Evolutionary conservation across 352 stramenopile genomes (phyloP).

Genomic region (Phytophthora litchii): DNA sequence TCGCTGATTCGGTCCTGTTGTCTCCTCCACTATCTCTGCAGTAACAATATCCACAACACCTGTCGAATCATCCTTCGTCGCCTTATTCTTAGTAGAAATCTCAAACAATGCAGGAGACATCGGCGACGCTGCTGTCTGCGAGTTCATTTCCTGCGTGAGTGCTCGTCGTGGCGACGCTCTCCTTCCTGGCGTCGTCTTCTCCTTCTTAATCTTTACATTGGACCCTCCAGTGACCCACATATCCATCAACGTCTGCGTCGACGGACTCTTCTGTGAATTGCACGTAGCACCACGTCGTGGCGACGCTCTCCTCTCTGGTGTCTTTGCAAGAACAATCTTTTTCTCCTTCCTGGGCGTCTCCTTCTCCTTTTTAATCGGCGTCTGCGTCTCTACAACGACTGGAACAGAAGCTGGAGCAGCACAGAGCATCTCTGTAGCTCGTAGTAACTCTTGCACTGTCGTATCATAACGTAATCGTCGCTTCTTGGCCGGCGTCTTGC

Average conservation of each 20-base stretch:
- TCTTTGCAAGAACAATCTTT: conserved; percentile 4
- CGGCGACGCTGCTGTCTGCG: conserved; percentile 13
- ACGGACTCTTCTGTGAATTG: conserved; percentile 18
- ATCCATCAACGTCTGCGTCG: conserved; percentile 22
- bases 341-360: conserved; percentile 2
- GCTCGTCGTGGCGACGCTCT: conserved; percentile 20
- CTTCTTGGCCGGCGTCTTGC: conserved; percentile 84
- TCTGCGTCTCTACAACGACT: not conserved
- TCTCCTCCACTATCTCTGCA: conserved; percentile 8
- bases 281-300: conserved; percentile 12
- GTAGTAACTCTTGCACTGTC: conserved; percentile 75
- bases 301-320: conserved; percentile 7
- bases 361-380: conserved; percentile 2
- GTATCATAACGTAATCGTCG: conserved; percentile 74
- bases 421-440: conserved; percentile 59
- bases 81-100: conserved; percentile 13
- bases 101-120: conserved; percentile 40
- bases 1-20: too few species aligned
- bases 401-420: conserved; percentile 17
- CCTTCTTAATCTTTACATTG: conserved; percentile 22
- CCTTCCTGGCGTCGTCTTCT: conserved; percentile 15
- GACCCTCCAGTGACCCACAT: conserved; percentile 13
- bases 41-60: not conserved
- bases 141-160: conserved; percentile 13
- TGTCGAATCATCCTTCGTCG: conserved; percentile 6